Evolutionary conservation across 495 filamentous ascomycete genomes (phyloP).

Genomic region (Hyaloscypha bicolor): DNA sequence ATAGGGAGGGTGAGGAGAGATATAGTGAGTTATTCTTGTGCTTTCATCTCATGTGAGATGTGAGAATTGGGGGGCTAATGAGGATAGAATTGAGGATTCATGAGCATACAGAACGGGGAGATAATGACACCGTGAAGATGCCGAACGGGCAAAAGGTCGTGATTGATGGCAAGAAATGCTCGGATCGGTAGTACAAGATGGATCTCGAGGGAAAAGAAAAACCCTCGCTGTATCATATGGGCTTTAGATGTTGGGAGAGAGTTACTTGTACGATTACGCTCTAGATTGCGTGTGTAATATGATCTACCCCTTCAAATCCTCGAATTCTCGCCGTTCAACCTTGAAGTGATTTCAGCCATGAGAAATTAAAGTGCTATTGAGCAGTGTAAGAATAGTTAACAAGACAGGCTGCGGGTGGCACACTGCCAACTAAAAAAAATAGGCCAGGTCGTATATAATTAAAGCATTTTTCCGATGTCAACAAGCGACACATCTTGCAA

Average conservation of each 20-base stretch:
- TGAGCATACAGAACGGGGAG: conserved; percentile 84
- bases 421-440: no score
- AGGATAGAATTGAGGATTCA: conserved; percentile 81
- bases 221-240: neutral
- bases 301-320: no score
- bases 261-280: neutral
- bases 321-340: no score
- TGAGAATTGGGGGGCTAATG: conserved; percentile 1
- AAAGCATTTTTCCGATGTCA: no score
- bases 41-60: neutral
- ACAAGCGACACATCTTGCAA: no score
- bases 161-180: conserved; percentile 50
- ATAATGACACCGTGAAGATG: conserved; percentile 84
- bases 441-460: no score
- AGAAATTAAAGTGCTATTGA: no score
- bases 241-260: neutral
- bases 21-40: conserved; percentile 59
- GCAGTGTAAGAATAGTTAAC: no score
- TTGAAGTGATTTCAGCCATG: no score
- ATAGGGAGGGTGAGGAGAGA: conserved; percentile 51
- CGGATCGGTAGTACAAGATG: conserved; percentile 13
- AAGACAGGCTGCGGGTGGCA: no score
- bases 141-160: conserved; percentile 44
- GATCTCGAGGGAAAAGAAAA: neutral
- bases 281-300: neutral